Conservation (phyloP, 768 basidiomycete genomes). For the Podaxis pistillaris region DNA sequence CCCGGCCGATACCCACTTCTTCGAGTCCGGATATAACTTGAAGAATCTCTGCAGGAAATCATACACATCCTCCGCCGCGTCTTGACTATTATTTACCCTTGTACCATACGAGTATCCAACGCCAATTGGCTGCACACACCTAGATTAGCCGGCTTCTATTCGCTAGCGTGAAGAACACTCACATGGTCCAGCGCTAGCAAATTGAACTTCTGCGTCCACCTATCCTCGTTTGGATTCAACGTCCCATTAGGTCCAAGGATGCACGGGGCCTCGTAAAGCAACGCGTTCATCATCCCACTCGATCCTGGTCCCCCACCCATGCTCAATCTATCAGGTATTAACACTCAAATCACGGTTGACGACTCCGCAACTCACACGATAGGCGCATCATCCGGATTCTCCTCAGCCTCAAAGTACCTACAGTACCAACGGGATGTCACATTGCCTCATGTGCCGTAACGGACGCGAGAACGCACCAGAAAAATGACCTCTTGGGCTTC, state of each 20-base stretch:
- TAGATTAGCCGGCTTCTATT: neutral
- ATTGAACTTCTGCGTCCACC: constrained; percentile 26
- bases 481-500: constrained; percentile 23
- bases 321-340: constrained; percentile 22
- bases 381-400: constrained; percentile 25
- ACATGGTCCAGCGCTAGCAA: constrained; percentile 27
- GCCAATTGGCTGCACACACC: constrained; percentile 26
- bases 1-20: neutral
- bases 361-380: constrained; percentile 23
- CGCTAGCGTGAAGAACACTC: neutral
- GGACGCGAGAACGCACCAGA: constrained; percentile 14
- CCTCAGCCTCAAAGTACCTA: constrained; percentile 33
- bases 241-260: constrained; percentile 21
- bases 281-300: constrained; percentile 26
- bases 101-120: constrained; percentile 34
- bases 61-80: constrained; percentile 31
- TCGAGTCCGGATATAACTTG: constrained; percentile 23
- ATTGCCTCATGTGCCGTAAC: neutral
- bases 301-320: constrained; percentile 35
- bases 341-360: neutral
- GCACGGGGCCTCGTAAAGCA: constrained; percentile 28
- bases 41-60: constrained; percentile 36
- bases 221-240: constrained; percentile 23
- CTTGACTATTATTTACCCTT: constrained; percentile 29
- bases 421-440: constrained; percentile 13